Evolutionary conservation across 352 stramenopile species (phyloP).

Genomic region (Globisporangium solare): DNA sequence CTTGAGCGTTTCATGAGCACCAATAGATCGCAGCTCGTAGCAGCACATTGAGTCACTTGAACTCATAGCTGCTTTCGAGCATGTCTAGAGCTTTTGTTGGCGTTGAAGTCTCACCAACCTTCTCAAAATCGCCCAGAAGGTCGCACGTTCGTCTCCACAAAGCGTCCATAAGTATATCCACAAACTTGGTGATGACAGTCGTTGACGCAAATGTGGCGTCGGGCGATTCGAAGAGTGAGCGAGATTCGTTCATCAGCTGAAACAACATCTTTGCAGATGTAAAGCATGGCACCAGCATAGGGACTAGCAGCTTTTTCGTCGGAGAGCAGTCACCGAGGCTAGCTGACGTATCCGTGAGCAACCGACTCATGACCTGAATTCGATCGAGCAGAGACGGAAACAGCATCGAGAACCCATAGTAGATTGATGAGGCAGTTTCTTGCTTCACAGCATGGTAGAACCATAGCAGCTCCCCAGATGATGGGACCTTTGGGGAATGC

Average conservation of each 20-base stretch:
- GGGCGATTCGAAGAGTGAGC: slow-evolving; percentile 16
- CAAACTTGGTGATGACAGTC: slow-evolving; percentile 32
- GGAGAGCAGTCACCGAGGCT: slow-evolving; percentile 23
- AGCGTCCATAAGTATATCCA: slow-evolving; percentile 50
- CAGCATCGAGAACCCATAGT: slow-evolving; percentile 72
- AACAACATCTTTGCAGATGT: slow-evolving; percentile 83
- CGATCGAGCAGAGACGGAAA: slow-evolving; percentile 79
- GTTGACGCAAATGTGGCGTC: slow-evolving; percentile 15
- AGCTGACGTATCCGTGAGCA: slow-evolving; percentile 40
- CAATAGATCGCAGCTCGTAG: slow-evolving; percentile 71
- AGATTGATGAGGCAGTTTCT: slow-evolving; percentile 71
- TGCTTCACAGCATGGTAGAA: slow-evolving; percentile 80
- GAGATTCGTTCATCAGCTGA: slow-evolving; percentile 62
- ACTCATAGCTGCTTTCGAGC: slow-evolving; percentile 53
- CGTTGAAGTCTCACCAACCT: slow-evolving; percentile 4
- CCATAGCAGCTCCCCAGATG: slow-evolving; percentile 44
- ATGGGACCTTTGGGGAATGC: slow-evolving; percentile 22
- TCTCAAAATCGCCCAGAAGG: slow-evolving; percentile 12
- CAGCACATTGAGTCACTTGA: slow-evolving; percentile 80
- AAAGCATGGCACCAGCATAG: slow-evolving; percentile 82
- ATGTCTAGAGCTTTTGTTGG: slow-evolving; percentile 29
- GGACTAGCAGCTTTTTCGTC: slow-evolving; percentile 60
- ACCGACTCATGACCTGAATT: slow-evolving; percentile 73
- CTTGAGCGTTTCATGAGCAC: slow-evolving; percentile 43
- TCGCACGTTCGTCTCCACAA: slow-evolving; percentile 38